Percentiles rank a stretch among this genome's conserved stretches.
These are phyloP conservation scores for Mycena galericulata DNA, from an alignment of 768 basidiomycete genomes.

Conservation along the genomic window DNA sequence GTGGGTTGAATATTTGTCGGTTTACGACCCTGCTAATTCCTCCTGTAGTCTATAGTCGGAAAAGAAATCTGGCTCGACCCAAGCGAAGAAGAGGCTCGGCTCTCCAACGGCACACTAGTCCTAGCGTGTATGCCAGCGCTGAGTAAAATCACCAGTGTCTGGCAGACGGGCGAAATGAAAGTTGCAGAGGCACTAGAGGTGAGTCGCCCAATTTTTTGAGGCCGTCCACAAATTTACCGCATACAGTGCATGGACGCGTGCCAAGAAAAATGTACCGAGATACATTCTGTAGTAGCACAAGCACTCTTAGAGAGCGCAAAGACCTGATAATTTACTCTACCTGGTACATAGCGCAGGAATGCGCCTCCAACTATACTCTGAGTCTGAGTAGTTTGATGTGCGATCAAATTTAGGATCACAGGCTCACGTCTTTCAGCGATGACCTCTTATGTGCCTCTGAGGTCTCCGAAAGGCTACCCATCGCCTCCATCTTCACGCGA, in stretches of 20 bases:
- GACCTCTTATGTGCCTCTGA: conserved; percentile 59
- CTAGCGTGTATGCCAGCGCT: conserved; percentile 92
- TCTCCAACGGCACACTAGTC: conserved; percentile 75
- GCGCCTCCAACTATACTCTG: no score
- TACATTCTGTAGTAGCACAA: conserved; percentile 81
- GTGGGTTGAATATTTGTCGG: conserved; percentile 60
- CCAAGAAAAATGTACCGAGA: conserved; percentile 76
- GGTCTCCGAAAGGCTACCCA: conserved; percentile 51
- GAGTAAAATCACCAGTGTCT: conserved; percentile 83
- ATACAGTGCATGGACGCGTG: conserved; percentile 79
- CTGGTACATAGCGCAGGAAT: no score
- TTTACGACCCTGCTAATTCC: conserved; percentile 9
- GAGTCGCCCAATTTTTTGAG: conserved; percentile 41
- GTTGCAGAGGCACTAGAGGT: conserved; percentile 68
- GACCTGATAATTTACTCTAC: neutral
- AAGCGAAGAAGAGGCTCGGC: conserved; percentile 70
- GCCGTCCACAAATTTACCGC: conserved; percentile 6
- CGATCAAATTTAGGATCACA: neutral
- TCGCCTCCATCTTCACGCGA: conserved; percentile 57
- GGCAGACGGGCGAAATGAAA: conserved; percentile 81
- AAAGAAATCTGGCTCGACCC: conserved; percentile 85
- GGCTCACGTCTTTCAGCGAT: conserved; percentile 49
- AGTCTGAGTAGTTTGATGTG: no score
- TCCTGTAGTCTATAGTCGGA: conserved; percentile 65
- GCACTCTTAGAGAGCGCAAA: conserved; percentile 63